These are phyloP conservation scores for Apophysomyces elegans DNA, from an alignment of 371 early-diverging fungal genomes.

Conservation along the genomic window DNA sequence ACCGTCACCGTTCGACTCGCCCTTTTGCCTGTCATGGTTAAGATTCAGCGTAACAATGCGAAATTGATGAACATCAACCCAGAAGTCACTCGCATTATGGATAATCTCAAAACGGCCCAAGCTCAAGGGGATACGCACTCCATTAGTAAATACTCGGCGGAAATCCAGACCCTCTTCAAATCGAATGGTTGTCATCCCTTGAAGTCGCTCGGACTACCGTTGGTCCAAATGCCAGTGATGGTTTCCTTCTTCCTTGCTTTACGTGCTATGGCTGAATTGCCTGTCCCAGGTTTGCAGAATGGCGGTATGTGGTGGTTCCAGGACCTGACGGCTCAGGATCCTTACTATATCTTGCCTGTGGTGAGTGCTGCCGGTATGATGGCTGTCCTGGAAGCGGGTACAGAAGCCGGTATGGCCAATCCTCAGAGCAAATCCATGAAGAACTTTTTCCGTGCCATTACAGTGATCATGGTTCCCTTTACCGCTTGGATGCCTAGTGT, in stretches of 20 bases:
- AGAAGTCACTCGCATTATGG: conserved; percentile 70
- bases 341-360: conserved; percentile 82
- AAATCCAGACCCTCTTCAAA: conserved; percentile 68
- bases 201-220: conserved; percentile 64
- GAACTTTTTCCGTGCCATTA: conserved; percentile 69
- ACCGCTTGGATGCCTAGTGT: conserved; percentile 81
- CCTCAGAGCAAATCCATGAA: conserved; percentile 62
- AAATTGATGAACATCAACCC: conserved; percentile 80
- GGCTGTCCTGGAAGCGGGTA: conserved; percentile 75
- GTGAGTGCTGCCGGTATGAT: conserved; percentile 75
- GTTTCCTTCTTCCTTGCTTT: conserved; percentile 89
- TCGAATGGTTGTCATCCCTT: conserved; percentile 67
- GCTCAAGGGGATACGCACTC: conserved; percentile 61
- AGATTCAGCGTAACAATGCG: conserved; percentile 75
- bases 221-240: conserved; percentile 87
- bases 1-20: conserved; percentile 76
- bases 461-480: conserved; percentile 67
- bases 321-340: conserved; percentile 82
- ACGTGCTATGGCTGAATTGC: conserved; percentile 78
- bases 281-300: conserved; percentile 80
- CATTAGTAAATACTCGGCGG: conserved; percentile 53
- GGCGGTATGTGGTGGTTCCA: conserved; percentile 88
- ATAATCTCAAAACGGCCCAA: conserved; percentile 64
- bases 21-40: conserved; percentile 78
- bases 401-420: conserved; percentile 57